These are phyloP conservation scores for Apiotrichum mycotoxinovorans DNA, from an alignment of 1,284 basidiomycete species.

Conservation along the genomic window DNA sequence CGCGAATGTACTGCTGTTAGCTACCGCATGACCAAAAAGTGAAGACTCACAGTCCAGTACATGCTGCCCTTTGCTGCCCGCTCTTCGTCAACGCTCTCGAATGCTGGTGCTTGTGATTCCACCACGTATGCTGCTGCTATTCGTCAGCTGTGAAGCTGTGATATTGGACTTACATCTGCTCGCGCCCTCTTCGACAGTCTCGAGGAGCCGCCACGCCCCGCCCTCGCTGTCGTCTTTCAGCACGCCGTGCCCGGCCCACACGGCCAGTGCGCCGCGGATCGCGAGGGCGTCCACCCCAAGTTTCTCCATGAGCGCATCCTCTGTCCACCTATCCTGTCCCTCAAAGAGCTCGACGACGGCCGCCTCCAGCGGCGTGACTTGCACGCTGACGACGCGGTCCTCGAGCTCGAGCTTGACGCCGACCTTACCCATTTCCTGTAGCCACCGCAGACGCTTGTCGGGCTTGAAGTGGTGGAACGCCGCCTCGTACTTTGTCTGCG, in stretches of 20 bases:
- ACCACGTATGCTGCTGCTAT: background rate
- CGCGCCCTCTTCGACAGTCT: constrained; percentile 6
- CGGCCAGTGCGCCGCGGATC: constrained; percentile 68
- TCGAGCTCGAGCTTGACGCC: constrained; percentile 71
- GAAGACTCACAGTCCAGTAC: constrained; percentile 74
- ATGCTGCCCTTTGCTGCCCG: constrained; percentile 35
- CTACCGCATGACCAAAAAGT: no score
- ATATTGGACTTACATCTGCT: constrained; percentile 20
- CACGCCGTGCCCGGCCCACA: constrained; percentile 79
- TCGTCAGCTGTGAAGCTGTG: background rate
- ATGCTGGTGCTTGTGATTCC: background rate
- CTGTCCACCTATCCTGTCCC: constrained; percentile 55
- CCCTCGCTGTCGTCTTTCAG: constrained; percentile 44
- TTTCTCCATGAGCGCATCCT: constrained; percentile 58
- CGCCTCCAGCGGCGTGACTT: constrained; percentile 81
- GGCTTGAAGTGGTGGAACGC: constrained; percentile 78
- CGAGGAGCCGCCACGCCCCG: constrained; percentile 12
- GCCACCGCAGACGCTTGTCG: constrained; percentile 80
- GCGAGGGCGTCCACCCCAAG: constrained; percentile 64
- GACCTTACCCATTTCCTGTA: constrained; percentile 79
- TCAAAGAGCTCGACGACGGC: constrained; percentile 83
- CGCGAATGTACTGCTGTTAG: constrained; percentile 64
- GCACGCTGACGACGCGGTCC: constrained; percentile 69
- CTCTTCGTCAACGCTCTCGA: constrained; percentile 4
- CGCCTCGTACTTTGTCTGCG: constrained; percentile 69